phyloP scores from a whole-genome alignment of 2,329 filamentous ascomycete genomes.

The Metarhizium rileyi region DNA sequence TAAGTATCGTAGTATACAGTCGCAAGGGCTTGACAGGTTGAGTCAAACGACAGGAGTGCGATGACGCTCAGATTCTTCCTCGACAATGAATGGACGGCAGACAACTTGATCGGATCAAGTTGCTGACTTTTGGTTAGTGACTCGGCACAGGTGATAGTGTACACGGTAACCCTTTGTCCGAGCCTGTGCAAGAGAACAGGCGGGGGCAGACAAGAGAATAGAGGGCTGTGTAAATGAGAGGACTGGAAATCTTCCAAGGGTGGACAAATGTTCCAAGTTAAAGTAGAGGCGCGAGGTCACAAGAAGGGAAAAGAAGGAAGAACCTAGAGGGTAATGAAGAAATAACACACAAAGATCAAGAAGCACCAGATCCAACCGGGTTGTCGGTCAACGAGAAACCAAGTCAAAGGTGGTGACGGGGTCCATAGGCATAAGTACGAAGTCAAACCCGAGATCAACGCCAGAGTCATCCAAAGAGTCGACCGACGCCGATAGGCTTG shows the following conservation, averaged over 20 bases:
- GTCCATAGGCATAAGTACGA: slow-evolving; percentile 39
- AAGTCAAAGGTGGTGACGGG: slow-evolving; percentile 32
- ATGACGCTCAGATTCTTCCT: slow-evolving; percentile 12
- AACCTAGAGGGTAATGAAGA: slow-evolving; percentile 34
- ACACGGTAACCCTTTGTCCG: slow-evolving; percentile 14
- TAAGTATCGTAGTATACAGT: slow-evolving; percentile 10
- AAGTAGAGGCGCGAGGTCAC: slow-evolving; percentile 21
- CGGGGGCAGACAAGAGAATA: not conserved
- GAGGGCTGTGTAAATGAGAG: slow-evolving; percentile 29
- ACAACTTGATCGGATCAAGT: slow-evolving; percentile 4
- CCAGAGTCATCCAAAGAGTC: slow-evolving; percentile 7
- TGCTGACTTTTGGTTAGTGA: slow-evolving; percentile 11
- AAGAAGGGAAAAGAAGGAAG: slow-evolving; percentile 33
- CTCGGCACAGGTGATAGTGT: slow-evolving; percentile 20
- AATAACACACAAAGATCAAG: slow-evolving; percentile 33
- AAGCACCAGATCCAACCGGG: slow-evolving; percentile 32
- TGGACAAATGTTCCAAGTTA: slow-evolving; percentile 30
- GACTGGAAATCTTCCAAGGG: slow-evolving; percentile 25
- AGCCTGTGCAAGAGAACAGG: not conserved
- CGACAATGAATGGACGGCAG: slow-evolving; percentile 36
- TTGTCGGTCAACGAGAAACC: slow-evolving; percentile 37
- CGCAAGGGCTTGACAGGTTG: slow-evolving; percentile 2
- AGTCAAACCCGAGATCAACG: slow-evolving; percentile 31
- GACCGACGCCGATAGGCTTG: slow-evolving; percentile 9
- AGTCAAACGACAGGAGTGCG: slow-evolving; percentile 5